A percentile compares a stretch with the other conserved stretches of the same genome.
These are phyloP conservation scores for Porcisia deanei DNA, from an alignment of 208 protist genomes.

Conservation along the genomic window DNA sequence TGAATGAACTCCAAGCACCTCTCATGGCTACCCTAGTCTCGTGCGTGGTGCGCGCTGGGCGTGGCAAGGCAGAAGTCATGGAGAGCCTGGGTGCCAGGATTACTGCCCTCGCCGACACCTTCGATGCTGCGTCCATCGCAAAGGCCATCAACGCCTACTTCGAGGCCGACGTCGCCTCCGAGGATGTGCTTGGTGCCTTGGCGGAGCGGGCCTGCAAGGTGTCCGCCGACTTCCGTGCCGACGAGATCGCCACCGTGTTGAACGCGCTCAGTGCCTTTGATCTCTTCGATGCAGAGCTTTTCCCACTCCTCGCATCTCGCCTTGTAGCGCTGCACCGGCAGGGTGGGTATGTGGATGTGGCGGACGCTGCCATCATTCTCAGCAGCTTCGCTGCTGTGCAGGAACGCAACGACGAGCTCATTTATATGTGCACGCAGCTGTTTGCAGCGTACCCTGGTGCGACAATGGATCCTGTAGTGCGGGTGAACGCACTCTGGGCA, in stretches of 20 bases:
- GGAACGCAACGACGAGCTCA: conserved; percentile 85
- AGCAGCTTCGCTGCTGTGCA: conserved; percentile 89
- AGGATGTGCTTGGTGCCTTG: conserved; percentile 86
- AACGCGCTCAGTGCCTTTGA: conserved; percentile 83
- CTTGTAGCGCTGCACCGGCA: conserved; percentile 59
- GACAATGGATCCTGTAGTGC: conserved; percentile 41
- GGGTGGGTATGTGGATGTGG: conserved; percentile 53
- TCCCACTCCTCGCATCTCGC: conserved; percentile 84
- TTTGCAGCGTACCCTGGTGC: conserved; percentile 44
- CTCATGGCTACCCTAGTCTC: conserved; percentile 73
- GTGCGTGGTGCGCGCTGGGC: conserved; percentile 59
- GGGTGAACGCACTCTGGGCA: conserved; percentile 78
- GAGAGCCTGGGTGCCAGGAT: conserved; percentile 62
- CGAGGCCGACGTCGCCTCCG: conserved; percentile 58
- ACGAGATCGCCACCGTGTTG: conserved; percentile 73
- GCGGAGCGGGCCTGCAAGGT: conserved; percentile 87
- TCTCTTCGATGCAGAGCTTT: conserved; percentile 89
- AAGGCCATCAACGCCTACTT: conserved; percentile 77
- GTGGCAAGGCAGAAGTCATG: conserved; percentile 44
- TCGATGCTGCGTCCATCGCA: conserved; percentile 79
- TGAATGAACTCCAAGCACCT: conserved; percentile 56
- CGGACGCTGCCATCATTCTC: conserved; percentile 71
- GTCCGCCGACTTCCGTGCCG: conserved; percentile 67
- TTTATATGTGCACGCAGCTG: conserved; percentile 69
- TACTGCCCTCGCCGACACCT: conserved; percentile 57